Evolutionary conservation across 345 rosid genomes (phyloP), one percentile per base, ranked within the genome.

Genomic region (Nephelium lappaceum): DNA sequence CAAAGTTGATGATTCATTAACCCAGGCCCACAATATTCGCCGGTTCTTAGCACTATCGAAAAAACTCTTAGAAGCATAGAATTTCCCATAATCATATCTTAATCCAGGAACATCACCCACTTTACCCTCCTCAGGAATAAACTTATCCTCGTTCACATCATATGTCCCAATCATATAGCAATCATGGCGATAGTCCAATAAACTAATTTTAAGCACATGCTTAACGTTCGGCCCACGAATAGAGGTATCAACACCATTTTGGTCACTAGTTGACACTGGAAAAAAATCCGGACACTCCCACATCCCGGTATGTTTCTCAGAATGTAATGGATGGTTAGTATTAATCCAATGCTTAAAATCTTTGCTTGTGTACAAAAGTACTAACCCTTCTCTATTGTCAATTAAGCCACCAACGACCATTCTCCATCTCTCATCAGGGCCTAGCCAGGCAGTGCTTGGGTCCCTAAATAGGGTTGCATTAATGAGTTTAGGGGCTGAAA

Each of bases 221-320:
- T 88, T 89, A 24, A 66, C 57, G 14, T 72, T 66, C 0, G 57
- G 51, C 25, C 77, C 86, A 18, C 72, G 45, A 42, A 39, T 11
- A 1, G 89, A 87, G 16, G 84, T 71, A 51, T 89, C 91, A 61
- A 86, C 71, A 12, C 92, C 93, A 0, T 62, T 60, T 23, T 69
- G 41, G 9, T 71, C 47, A 5, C 66, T 23, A 0, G 36, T 10
- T 0, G 82, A 57, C 23, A 89, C 91, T 0, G 91, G 91, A 45
- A 63, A 91, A 61, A 91, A 91, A 80, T 91, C 91, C 0, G 90
- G 90, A 76, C 93, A 90, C 73, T 88, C 90, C 89, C 87, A 90
- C 91, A 87, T 90, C 1, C 88, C 92, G 0, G 92, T 83, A 2
- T 77, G 43, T 0, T 53, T 24, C 5, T 57, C 80, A 0, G 88